These are phyloP conservation scores for Phalaenopsis aphrodite DNA, from an alignment of 106 monocot species.

Conservation along the genomic window DNA sequence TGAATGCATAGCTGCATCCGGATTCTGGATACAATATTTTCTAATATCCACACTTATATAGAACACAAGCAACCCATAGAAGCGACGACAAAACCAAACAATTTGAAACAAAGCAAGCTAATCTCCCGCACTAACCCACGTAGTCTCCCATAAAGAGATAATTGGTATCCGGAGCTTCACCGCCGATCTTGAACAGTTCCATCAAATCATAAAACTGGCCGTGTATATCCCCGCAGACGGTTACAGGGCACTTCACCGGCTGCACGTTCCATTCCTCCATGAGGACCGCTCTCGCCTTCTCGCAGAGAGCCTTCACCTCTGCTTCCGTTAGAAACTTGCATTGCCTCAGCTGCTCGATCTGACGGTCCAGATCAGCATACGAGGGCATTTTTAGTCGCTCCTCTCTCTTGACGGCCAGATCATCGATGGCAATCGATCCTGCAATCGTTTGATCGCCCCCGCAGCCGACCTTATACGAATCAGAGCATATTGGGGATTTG, in stretches of 20 bases:
- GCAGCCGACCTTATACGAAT: not conserved
- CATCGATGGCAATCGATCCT: not conserved
- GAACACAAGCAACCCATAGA: not conserved
- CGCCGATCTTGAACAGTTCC: conserved; percentile 66
- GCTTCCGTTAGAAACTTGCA: conserved; percentile 63
- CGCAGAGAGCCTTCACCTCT: conserved; percentile 79
- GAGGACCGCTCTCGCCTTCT: conserved; percentile 55
- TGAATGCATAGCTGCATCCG: too few species aligned
- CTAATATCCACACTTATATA: not conserved
- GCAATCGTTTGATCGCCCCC: not conserved
- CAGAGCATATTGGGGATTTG: not conserved
- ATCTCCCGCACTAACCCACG: conserved; percentile 34
- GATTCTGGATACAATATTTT: not conserved
- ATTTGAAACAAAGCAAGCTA: too few species aligned
- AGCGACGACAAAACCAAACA: not conserved
- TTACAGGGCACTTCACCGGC: conserved; percentile 65
- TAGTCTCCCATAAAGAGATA: conserved; percentile 84
- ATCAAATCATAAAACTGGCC: conserved; percentile 72
- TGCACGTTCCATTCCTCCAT: conserved; percentile 84
- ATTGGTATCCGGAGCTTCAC: conserved; percentile 67
- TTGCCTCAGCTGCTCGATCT: conserved; percentile 78
- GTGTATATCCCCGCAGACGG: conserved; percentile 69
- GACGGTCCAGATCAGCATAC: conserved; percentile 73
- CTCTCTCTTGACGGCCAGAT: not conserved
- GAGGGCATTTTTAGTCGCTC: conserved; percentile 29